phyloP scores from a whole-genome alignment of 1,284 basidiomycete species.

The Afroboletus lepidellus region DNA sequence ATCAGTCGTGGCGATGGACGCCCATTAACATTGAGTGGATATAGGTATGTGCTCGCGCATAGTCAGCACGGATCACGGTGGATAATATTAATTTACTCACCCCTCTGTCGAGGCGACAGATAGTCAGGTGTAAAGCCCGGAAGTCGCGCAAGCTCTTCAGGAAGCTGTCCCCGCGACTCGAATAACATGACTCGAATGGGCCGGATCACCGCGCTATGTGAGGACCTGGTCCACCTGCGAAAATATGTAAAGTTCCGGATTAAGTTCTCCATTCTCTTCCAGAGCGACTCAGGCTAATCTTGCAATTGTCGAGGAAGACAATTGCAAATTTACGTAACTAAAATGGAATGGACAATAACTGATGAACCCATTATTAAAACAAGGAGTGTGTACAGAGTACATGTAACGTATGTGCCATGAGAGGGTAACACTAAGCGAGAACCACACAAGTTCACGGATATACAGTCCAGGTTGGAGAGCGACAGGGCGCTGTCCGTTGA shows the following conservation, averaged over 20 bases:
- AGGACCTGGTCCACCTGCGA: no score
- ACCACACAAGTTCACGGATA: conserved; percentile 13
- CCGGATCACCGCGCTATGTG: no score
- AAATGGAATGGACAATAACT: background rate
- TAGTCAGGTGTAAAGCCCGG: no score
- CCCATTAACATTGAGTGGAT: background rate
- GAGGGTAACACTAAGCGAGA: conserved; percentile 20
- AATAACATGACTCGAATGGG: no score
- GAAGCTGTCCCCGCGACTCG: no score
- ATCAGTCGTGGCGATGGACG: background rate
- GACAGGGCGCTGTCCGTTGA: conserved; percentile 1
- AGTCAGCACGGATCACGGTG: background rate
- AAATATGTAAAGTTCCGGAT: no score
- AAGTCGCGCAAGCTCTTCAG: no score
- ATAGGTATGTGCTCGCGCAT: background rate
- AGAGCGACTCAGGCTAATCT: no score
- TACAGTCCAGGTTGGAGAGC: conserved; percentile 13
- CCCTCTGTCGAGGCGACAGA: no score
- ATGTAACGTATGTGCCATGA: conserved; percentile 21
- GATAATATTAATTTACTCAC: no score
- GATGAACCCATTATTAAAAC: conserved; percentile 9
- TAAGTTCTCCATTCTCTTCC: no score
- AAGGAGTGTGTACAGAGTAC: conserved; percentile 17
- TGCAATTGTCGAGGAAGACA: background rate
- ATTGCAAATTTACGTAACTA: background rate